These are phyloP conservation scores for Cystofilobasidium macerans DNA, from an alignment of 768 basidiomycete genomes.

Conservation along the genomic window DNA sequence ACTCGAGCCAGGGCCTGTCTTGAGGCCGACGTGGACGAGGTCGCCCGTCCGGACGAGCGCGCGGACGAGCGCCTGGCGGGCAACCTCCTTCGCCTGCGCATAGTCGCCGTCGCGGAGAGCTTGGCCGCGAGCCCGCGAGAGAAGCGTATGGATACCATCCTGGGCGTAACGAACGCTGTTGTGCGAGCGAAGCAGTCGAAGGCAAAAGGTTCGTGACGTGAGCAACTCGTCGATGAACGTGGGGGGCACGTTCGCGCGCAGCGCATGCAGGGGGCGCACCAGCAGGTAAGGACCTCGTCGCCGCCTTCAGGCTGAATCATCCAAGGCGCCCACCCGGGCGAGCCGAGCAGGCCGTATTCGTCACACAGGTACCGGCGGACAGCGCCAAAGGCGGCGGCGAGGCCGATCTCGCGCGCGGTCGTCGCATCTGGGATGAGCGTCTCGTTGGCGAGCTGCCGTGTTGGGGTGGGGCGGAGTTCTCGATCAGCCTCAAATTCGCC, in stretches of 20 bases:
- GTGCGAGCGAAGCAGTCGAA: not conserved
- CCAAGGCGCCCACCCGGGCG: conserved; percentile 9
- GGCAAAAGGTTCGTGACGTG: not conserved
- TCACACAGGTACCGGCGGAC: conserved; percentile 3
- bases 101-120: conserved; percentile 15
- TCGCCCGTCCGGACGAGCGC: conserved; percentile 21
- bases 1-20: too few species aligned
- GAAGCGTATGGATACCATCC: conserved; percentile 16
- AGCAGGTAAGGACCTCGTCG: conserved; percentile 18
- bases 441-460: not conserved
- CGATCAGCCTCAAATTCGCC: not conserved
- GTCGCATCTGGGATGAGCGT: not conserved
- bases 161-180: conserved; percentile 24
- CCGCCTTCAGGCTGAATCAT: conserved; percentile 17
- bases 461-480: not conserved
- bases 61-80: conserved; percentile 11
- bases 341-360: conserved; percentile 12
- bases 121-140: not conserved
- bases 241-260: too few species aligned
- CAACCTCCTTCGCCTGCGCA: conserved; percentile 15
- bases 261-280: not conserved
- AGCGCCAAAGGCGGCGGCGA: conserved; percentile 4
- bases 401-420: conserved; percentile 18
- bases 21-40: not conserved
- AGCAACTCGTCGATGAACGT: not conserved